A percentile compares a stretch with the other conserved stretches of the same genome.
Conservation (phyloP, 495 filamentous ascomycete genomes). For the Podospora didyma region DNA sequence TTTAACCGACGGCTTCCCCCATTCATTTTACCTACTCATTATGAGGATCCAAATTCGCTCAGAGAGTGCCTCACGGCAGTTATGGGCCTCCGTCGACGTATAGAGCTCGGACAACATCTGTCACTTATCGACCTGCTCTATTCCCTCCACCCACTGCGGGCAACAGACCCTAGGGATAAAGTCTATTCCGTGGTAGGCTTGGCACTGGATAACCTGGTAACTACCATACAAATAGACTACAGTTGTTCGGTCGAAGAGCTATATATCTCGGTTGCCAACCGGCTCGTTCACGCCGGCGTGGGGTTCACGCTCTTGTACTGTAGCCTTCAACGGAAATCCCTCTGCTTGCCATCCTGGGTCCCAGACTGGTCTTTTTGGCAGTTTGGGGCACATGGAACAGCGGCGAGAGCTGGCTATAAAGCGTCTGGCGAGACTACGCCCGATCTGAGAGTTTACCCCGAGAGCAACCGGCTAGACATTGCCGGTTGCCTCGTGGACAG, state of each 20-base stretch:
- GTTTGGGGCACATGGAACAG: neutral
- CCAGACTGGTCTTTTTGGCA: slow-evolving; percentile 14
- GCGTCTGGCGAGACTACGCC: neutral
- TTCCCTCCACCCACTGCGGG: slow-evolving; percentile 1
- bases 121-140: neutral
- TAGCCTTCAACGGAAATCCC: neutral
- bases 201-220: neutral
- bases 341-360: slow-evolving; percentile 6
- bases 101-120: neutral
- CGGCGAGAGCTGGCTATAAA: neutral
- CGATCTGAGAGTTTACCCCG: neutral
- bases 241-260: neutral
- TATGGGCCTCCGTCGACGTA: neutral
- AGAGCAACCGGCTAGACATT: neutral
- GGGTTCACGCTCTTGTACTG: neutral
- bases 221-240: neutral
- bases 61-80: slow-evolving; percentile 1
- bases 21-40: neutral
- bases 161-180: slow-evolving; percentile 6
- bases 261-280: slow-evolving; percentile 1
- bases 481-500: slow-evolving; percentile 6
- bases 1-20: neutral
- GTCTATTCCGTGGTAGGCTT: slow-evolving; percentile 6
- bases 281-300: neutral
- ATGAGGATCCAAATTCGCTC: neutral